A percentile compares a stretch with the other conserved stretches of the same genome.
These are phyloP conservation scores for Neofusicoccum sp. DNA, from an alignment of 2,329 filamentous ascomycete genomes.

Conservation along the genomic window DNA sequence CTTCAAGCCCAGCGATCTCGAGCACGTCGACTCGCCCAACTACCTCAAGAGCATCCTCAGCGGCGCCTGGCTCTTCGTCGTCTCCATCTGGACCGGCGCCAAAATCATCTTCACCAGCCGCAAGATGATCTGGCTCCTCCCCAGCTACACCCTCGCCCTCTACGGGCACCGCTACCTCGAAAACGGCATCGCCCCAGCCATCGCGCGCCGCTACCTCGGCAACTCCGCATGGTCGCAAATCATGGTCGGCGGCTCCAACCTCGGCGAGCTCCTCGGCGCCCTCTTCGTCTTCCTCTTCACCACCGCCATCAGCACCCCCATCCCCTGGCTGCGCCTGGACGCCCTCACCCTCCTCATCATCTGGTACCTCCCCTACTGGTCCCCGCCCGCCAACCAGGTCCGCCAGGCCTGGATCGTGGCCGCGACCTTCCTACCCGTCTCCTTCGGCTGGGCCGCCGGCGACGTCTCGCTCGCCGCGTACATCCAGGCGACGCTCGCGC, in stretches of 20 bases:
- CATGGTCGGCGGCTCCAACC: conserved; percentile 55
- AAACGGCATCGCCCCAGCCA: conserved; percentile 50
- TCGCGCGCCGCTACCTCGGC: conserved; percentile 52
- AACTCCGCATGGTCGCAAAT: conserved; percentile 55
- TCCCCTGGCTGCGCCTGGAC: conserved; percentile 55
- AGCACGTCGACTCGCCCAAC: conserved; percentile 32
- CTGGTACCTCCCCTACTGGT: conserved; percentile 54
- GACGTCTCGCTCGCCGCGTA: conserved; percentile 56
- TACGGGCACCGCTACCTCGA: conserved; percentile 57
- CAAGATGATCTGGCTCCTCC: conserved; percentile 54
- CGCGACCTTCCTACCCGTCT: conserved; percentile 51
- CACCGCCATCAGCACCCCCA: conserved; percentile 52
- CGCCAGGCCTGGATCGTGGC: conserved; percentile 51
- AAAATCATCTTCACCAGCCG: conserved; percentile 51
- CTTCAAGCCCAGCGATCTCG: conserved; percentile 32
- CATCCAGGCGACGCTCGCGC: conserved; percentile 53
- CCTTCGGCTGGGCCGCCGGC: conserved; percentile 56
- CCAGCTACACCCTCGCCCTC: conserved; percentile 53
- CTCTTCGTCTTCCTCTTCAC: conserved; percentile 54
- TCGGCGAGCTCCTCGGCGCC: conserved; percentile 54
- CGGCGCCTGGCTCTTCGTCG: conserved; percentile 49
- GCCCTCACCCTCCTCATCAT: conserved; percentile 50
- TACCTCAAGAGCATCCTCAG: conserved; percentile 43
- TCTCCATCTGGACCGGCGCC: conserved; percentile 51
- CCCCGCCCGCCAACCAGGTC: conserved; percentile 44